Percentiles rank a stretch among this genome's conserved stretches.
phyloP scores from a whole-genome alignment of 2,329 filamentous ascomycete species.

The Chaetomium strumarium region DNA sequence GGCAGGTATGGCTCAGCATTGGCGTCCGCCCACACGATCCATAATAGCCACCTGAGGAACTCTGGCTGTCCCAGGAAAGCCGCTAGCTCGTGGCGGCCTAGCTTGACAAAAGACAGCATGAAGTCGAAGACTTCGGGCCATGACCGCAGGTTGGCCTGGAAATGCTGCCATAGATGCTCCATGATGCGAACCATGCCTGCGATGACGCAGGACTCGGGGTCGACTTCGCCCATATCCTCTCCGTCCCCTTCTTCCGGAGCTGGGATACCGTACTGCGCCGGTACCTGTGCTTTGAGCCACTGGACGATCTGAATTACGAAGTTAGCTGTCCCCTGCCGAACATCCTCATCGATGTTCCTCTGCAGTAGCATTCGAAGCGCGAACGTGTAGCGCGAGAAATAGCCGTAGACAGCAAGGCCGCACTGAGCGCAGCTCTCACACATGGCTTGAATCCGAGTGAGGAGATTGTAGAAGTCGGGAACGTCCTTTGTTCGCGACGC shows the following conservation, averaged over 20 bases:
- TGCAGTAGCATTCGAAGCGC: conserved; percentile 61
- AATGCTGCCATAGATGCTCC: conserved; percentile 52
- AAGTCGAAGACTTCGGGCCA: conserved; percentile 75
- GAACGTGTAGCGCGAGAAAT: conserved; percentile 50
- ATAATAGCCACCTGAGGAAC: conserved; percentile 53
- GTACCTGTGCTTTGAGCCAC: conserved; percentile 44
- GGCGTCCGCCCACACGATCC: conserved; percentile 56
- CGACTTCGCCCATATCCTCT: conserved; percentile 30
- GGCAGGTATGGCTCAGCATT: conserved; percentile 39
- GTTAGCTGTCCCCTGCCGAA: conserved; percentile 48
- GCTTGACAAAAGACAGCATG: conserved; percentile 57
- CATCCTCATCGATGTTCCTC: conserved; percentile 48
- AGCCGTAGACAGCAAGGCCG: conserved; percentile 54
- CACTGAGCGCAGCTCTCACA: conserved; percentile 48
- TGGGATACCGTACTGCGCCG: conserved; percentile 41
- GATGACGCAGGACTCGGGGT: conserved; percentile 30
- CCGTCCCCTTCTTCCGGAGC: conserved; percentile 25
- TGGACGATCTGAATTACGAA: conserved; percentile 49
- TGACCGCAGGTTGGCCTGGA: conserved; percentile 56
- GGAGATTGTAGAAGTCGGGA: conserved; percentile 51
- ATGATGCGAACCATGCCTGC: conserved; percentile 43
- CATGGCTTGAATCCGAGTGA: conserved; percentile 40
- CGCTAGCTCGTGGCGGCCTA: conserved; percentile 54
- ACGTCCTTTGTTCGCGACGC: conserved; percentile 65
- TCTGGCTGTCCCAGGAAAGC: conserved; percentile 51